phyloP scores from a whole-genome alignment of 371 early-diverging fungal species.

The Saksenaea oblongispora region DNA sequence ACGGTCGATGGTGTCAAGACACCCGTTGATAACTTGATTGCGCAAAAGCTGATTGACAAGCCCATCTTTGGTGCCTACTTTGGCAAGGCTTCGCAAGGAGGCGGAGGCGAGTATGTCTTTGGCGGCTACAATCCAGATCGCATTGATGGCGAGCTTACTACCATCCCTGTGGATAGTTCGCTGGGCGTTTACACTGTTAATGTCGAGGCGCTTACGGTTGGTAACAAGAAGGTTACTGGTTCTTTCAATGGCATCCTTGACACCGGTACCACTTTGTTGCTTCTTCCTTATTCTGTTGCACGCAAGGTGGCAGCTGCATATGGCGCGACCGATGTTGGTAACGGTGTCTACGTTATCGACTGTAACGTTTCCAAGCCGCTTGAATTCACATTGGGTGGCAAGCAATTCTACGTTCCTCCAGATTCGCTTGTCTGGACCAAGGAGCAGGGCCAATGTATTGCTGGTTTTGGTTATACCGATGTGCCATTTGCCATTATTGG shows the following conservation, averaged over 20 bases:
- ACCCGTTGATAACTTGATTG: conserved; percentile 28
- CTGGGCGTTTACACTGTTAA: conserved; percentile 17
- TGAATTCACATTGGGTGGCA: conserved; percentile 15
- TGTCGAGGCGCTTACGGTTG: not conserved
- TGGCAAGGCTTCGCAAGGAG: conserved; percentile 12
- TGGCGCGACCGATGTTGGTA: conserved; percentile 15
- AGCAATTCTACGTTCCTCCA: conserved; percentile 9
- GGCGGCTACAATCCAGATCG: conserved; percentile 41
- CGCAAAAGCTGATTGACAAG: conserved; percentile 15
- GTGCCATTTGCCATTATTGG: conserved; percentile 32
- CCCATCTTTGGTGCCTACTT: conserved; percentile 25
- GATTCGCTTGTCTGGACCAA: conserved; percentile 4
- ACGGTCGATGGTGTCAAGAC: conserved; percentile 35
- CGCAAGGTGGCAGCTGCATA: conserved; percentile 11
- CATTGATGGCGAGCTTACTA: conserved; percentile 39
- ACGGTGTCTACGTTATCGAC: conserved; percentile 22
- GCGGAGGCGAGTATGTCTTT: conserved; percentile 40
- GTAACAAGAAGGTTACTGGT: not conserved
- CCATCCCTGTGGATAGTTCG: conserved; percentile 33
- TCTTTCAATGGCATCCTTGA: conserved; percentile 43
- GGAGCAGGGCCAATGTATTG: conserved; percentile 12
- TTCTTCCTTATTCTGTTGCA: conserved; percentile 42
- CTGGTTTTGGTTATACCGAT: conserved; percentile 29
- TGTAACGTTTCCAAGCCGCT: conserved; percentile 17
- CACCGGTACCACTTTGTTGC: conserved; percentile 55